Evolutionary conservation across 1,284 basidiomycete genomes (phyloP).

Genomic region (Trichosporon faecale): DNA sequence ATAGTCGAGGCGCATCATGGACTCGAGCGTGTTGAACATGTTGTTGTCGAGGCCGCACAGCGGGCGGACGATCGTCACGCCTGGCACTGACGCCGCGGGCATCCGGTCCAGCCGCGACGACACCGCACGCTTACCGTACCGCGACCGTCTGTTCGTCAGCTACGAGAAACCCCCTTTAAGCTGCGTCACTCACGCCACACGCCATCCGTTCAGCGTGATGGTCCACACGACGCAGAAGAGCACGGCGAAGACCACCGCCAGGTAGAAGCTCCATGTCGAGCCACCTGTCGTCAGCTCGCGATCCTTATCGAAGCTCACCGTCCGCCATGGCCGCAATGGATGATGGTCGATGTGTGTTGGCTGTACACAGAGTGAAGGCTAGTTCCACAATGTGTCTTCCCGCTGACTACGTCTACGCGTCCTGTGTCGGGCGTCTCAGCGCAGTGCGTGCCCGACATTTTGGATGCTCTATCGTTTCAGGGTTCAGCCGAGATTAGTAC

Average conservation of each 20-base stretch:
- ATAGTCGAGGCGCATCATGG: conserved; percentile 83
- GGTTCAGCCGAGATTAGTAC: background rate
- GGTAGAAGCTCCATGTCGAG: conserved; percentile 7
- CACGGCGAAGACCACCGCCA: conserved; percentile 18
- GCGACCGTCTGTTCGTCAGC: conserved; percentile 59
- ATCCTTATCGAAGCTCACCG: background rate
- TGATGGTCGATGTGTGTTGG: background rate
- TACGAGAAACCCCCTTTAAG: too few species aligned
- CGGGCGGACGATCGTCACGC: conserved; percentile 86
- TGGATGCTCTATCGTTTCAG: background rate
- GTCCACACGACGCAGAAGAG: conserved; percentile 72
- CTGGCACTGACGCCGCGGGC: conserved; percentile 61
- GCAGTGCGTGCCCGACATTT: background rate
- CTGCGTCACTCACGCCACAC: conserved; percentile 64
- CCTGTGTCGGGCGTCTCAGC: background rate
- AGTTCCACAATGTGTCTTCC: background rate
- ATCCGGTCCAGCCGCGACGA: conserved; percentile 63
- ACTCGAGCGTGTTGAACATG: conserved; percentile 87
- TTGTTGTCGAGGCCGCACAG: conserved; percentile 89
- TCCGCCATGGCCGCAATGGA: background rate
- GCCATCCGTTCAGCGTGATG: conserved; percentile 71
- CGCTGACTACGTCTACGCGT: background rate
- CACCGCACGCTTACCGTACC: conserved; percentile 63
- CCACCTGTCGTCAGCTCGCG: conserved; percentile 9
- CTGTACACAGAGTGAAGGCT: background rate